phyloP scores from a whole-genome alignment of 179 eudicot species.

The Corrigiola litoralis region DNA sequence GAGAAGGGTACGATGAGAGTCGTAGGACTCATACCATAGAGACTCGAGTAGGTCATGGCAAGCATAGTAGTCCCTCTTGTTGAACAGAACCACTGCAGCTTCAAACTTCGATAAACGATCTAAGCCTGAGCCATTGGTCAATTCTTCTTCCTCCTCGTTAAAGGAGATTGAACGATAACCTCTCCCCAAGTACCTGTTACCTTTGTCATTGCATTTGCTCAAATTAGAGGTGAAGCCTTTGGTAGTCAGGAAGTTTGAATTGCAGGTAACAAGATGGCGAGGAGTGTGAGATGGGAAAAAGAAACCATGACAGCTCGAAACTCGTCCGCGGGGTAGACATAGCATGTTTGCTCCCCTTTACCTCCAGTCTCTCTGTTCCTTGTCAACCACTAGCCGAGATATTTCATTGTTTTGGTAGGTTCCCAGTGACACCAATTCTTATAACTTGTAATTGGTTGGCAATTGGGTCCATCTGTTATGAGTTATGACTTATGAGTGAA shows the following conservation, averaged over 20 bases:
- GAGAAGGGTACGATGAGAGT: conserved; percentile 57
- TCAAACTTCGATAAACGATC: conserved; percentile 29
- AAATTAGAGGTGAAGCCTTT: not conserved
- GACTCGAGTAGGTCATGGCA: conserved; percentile 78
- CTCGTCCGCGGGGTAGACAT: conserved; percentile 4
- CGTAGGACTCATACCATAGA: conserved; percentile 62
- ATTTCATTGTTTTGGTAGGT: not conserved
- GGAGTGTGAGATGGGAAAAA: not conserved
- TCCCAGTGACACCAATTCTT: too few relatives aligned
- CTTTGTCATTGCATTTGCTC: conserved; percentile 3
- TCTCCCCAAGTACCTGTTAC: not conserved
- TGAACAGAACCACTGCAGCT: conserved; percentile 62
- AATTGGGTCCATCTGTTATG: not conserved
- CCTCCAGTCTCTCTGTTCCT: not conserved
- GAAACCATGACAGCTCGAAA: not conserved
- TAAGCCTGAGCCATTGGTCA: not conserved
- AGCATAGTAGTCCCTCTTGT: conserved; percentile 60
- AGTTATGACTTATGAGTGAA: too few relatives aligned
- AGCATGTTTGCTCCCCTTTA: conserved; percentile 5
- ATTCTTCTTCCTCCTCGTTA: conserved; percentile 31
- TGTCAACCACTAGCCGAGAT: conserved; percentile 12
- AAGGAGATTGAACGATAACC: conserved; percentile 8
- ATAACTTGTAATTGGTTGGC: not conserved
- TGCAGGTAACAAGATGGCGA: not conserved
- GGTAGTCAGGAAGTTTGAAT: not conserved